phyloP scores from a whole-genome alignment of 768 basidiomycete species.

The Megacollybia marginata region DNA sequence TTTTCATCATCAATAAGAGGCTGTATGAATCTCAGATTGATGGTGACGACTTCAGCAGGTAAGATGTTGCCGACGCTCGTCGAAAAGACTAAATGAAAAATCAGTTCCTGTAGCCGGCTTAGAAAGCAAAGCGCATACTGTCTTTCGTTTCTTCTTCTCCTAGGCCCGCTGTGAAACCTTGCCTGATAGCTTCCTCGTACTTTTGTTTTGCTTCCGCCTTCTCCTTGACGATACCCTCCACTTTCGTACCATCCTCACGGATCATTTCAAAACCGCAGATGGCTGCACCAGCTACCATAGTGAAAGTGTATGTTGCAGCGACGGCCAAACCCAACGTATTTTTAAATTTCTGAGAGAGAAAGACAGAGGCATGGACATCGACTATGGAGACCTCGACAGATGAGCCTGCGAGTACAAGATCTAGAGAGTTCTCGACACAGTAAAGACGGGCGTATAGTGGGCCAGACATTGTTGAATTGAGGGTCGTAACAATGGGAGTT shows the following conservation, averaged over 20 bases:
- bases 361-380: slow-evolving; percentile 1
- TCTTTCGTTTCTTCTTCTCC: not conserved
- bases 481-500: too few species aligned
- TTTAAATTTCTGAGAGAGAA: not conserved
- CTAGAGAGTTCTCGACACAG: too few species aligned
- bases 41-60: too few species aligned
- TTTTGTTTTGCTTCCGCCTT: not conserved
- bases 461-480: too few species aligned
- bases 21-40: too few species aligned
- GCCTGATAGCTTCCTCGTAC: not conserved
- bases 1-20: too few species aligned
- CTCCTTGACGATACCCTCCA: not conserved
- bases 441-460: too few species aligned
- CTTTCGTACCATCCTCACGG: not conserved
- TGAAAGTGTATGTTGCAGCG: not conserved
- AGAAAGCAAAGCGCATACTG: not conserved
- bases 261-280: slow-evolving; percentile 1
- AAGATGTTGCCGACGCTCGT: too few species aligned
- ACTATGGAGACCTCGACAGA: not conserved
- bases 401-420: too few species aligned
- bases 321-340: not conserved
- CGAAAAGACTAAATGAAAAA: too few species aligned
- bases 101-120: too few species aligned
- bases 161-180: not conserved
- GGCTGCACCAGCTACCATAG: not conserved